phyloP scores from a whole-genome alignment of 805 yeast species.

The Teunomyces kruisii region DNA sequence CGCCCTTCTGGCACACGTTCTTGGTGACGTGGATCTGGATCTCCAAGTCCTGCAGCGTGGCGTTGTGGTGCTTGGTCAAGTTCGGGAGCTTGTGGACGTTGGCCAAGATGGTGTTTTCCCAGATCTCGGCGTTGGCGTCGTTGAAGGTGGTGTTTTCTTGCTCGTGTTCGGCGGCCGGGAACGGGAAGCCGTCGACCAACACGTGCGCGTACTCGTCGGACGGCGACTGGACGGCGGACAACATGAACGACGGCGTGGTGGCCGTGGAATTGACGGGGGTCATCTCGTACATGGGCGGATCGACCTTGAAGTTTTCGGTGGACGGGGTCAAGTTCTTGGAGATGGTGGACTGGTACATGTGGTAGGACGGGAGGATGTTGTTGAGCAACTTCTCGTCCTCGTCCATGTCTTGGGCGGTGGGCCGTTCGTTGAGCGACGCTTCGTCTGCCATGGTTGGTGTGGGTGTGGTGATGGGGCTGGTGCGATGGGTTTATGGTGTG shows the following conservation, averaged over 20 bases:
- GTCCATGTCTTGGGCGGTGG: slow-evolving; percentile 10
- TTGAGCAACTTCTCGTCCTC: slow-evolving; percentile 28
- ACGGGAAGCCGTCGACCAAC: slow-evolving; percentile 13
- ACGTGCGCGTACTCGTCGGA: slow-evolving; percentile 1
- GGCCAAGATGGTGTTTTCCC: slow-evolving; percentile 41
- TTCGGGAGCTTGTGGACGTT: slow-evolving; percentile 41
- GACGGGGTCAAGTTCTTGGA: slow-evolving; percentile 36
- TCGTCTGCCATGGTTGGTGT: background rate
- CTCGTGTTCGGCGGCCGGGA: slow-evolving; percentile 14
- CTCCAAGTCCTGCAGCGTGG: slow-evolving; percentile 24
- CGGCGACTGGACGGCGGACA: slow-evolving; percentile 8
- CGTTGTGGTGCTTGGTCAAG: slow-evolving; percentile 20
- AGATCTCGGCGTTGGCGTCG: slow-evolving; percentile 27
- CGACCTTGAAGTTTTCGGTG: slow-evolving; percentile 38
- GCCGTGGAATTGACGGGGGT: slow-evolving; percentile 11
- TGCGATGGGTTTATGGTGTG: background rate
- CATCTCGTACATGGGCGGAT: slow-evolving; percentile 38
- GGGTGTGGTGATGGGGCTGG: background rate
- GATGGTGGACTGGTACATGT: slow-evolving; percentile 44
- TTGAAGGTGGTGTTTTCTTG: slow-evolving; percentile 11
- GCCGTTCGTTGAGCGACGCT: slow-evolving; percentile 1
- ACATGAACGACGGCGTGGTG: slow-evolving; percentile 7
- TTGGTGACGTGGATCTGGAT: slow-evolving; percentile 37
- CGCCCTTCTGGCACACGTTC: slow-evolving; percentile 40
- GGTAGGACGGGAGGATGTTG: slow-evolving; percentile 44